Conservation (phyloP, 495 filamentous ascomycete species). For the Aspergillus biplanus region DNA sequence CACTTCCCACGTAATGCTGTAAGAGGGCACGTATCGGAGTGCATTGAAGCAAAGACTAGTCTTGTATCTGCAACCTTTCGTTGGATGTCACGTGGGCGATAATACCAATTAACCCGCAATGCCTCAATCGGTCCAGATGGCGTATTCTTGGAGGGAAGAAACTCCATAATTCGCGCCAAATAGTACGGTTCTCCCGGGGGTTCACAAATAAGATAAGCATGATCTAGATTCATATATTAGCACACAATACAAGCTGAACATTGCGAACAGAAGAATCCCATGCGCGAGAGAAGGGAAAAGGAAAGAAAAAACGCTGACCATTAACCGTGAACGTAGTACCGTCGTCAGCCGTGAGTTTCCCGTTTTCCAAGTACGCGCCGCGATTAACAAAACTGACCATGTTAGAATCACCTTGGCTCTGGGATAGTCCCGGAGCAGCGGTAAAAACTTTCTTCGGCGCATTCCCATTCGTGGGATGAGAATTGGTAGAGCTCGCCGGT, state of each 20-base stretch:
- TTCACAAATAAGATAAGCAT: constrained; percentile 96
- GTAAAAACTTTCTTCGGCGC: constrained; percentile 49
- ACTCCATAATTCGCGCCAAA: constrained; percentile 96
- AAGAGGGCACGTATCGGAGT: constrained; percentile 93
- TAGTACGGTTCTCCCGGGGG: constrained; percentile 98
- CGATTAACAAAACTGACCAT: constrained; percentile 84
- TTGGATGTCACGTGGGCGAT: constrained; percentile 92
- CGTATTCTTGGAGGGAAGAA: constrained; percentile 80
- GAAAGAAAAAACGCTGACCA: constrained; percentile 64
- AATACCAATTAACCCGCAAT: constrained; percentile 96
- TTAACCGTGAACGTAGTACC: constrained; percentile 82
- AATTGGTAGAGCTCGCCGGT: constrained; percentile 53
- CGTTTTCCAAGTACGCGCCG: constrained; percentile 70
- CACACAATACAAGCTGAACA: constrained; percentile 6
- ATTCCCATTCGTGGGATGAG: constrained; percentile 39
- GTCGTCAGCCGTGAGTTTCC: constrained; percentile 85
- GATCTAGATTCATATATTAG: constrained; percentile 63
- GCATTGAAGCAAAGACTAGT: constrained; percentile 93
- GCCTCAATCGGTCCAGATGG: constrained; percentile 75
- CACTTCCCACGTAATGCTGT: constrained; percentile 92
- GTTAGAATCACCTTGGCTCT: constrained; percentile 60
- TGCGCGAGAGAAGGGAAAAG: constrained; percentile 6
- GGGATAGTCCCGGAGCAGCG: constrained; percentile 45
- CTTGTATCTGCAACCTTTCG: constrained; percentile 88
- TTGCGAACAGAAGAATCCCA: constrained; percentile 19